Conservation (phyloP, 495 filamentous ascomycete species). For the Penicillium canescens region DNA sequence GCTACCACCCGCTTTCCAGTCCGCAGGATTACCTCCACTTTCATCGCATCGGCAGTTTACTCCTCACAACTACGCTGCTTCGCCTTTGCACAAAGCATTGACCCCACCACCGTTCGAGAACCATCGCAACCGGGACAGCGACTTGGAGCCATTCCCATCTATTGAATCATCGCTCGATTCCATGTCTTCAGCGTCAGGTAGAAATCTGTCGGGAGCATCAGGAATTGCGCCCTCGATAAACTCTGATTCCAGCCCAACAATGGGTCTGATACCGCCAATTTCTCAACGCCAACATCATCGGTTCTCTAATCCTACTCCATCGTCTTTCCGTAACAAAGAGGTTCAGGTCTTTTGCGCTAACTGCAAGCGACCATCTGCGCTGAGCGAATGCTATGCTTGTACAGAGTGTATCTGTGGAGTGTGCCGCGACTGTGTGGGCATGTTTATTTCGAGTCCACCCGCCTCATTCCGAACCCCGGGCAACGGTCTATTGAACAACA, state of each 20-base stretch:
- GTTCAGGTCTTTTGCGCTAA: constrained; percentile 88
- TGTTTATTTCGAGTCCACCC: constrained; percentile 60
- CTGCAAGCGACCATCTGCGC: constrained; percentile 69
- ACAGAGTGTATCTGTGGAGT: constrained; percentile 93
- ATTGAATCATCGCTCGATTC: constrained; percentile 72
- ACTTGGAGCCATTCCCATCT: constrained; percentile 76
- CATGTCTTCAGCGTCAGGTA: constrained; percentile 49
- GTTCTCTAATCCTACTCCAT: constrained; percentile 49
- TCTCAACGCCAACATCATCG: constrained; percentile 46
- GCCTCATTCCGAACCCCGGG: constrained; percentile 36
- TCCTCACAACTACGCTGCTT: constrained; percentile 77
- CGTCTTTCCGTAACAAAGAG: constrained; percentile 47
- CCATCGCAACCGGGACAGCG: constrained; percentile 52
- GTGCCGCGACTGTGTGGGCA: constrained; percentile 80
- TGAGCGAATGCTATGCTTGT: constrained; percentile 85
- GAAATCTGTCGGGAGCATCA: constrained; percentile 61
- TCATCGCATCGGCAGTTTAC: constrained; percentile 53
- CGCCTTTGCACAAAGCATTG: constrained; percentile 80
- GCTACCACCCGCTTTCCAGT: constrained; percentile 64
- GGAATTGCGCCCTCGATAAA: constrained; percentile 45
- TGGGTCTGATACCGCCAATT: constrained; percentile 41
- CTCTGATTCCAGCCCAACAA: constrained; percentile 52
- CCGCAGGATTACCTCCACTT: constrained; percentile 36
- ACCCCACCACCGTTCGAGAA: constrained; percentile 75
- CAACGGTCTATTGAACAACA: constrained; percentile 33